phyloP scores from a whole-genome alignment of 306 rosid genomes.

The Fragaria ananassa region DNA sequence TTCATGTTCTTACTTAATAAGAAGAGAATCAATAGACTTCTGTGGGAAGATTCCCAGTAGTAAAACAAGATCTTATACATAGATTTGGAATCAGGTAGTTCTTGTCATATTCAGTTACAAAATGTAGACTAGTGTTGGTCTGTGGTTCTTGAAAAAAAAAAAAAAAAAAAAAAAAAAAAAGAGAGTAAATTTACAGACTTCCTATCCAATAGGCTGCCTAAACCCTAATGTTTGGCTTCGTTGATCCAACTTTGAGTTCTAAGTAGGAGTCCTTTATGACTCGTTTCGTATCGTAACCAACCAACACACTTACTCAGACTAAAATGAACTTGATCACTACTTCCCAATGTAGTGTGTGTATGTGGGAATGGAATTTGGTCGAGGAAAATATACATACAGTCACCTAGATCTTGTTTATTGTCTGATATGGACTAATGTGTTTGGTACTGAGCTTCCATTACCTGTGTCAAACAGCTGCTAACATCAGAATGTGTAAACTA shows the following conservation, averaged over 20 bases:
- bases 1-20: neutral
- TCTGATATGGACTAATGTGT: neutral
- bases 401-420: neutral
- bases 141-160: neutral
- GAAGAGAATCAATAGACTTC: neutral
- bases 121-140: neutral
- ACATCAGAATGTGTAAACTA: neutral
- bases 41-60: neutral
- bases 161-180: too few relatives aligned
- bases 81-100: neutral
- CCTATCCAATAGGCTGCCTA: neutral
- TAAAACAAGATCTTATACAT: neutral
- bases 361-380: too few relatives aligned
- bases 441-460: neutral
- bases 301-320: too few relatives aligned
- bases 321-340: too few relatives aligned
- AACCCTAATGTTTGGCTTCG: too few relatives aligned
- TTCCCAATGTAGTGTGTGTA: too few relatives aligned
- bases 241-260: too few relatives aligned
- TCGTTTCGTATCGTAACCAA: too few relatives aligned
- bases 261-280: too few relatives aligned
- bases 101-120: neutral
- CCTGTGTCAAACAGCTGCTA: neutral
- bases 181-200: neutral
- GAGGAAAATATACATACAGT: too few relatives aligned